Conservation (phyloP, 805 yeast species). For the Torulaspora franciscae region DNA sequence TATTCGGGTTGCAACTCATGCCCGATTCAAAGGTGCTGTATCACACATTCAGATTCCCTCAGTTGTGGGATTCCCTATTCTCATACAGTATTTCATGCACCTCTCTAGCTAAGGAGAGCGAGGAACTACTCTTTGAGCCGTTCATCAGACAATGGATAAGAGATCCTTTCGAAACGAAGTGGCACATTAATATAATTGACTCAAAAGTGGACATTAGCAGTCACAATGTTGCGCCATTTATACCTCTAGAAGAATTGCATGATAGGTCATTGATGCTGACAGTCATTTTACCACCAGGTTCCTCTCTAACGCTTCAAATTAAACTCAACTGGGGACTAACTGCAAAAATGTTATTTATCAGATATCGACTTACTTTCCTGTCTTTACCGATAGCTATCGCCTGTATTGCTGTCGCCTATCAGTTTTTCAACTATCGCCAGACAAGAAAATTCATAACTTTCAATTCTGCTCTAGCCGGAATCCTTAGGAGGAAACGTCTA, state of each 20-base stretch:
- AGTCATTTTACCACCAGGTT: slow-evolving; percentile 24
- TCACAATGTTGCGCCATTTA: slow-evolving; percentile 68
- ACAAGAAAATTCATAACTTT: slow-evolving; percentile 42
- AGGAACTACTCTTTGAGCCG: slow-evolving; percentile 45
- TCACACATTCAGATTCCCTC: slow-evolving; percentile 26
- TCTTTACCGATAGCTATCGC: slow-evolving; percentile 63
- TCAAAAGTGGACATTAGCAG: slow-evolving; percentile 39
- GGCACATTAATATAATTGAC: slow-evolving; percentile 55
- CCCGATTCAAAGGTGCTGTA: slow-evolving; percentile 2
- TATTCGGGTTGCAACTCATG: slow-evolving; percentile 8
- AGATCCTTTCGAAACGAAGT: slow-evolving; percentile 71
- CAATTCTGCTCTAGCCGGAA: slow-evolving; percentile 41
- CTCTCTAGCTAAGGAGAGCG: slow-evolving; percentile 2
- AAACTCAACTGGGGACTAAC: slow-evolving; percentile 38
- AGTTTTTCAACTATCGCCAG: slow-evolving; percentile 44
- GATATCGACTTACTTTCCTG: slow-evolving; percentile 72
- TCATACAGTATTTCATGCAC: slow-evolving; percentile 21
- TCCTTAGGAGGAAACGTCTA: slow-evolving; percentile 32
- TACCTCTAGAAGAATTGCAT: slow-evolving; percentile 40
- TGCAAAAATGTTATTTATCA: slow-evolving; percentile 60
- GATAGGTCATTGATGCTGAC: slow-evolving; percentile 24
- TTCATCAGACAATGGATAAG: slow-evolving; percentile 61
- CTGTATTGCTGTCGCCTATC: slow-evolving; percentile 48
- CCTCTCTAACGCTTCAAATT: slow-evolving; percentile 15
- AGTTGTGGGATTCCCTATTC: slow-evolving; percentile 30